Evolutionary conservation across 306 rosid genomes (phyloP), one percentile per base, ranked within the genome.

Genomic region (Geum urbanum): DNA sequence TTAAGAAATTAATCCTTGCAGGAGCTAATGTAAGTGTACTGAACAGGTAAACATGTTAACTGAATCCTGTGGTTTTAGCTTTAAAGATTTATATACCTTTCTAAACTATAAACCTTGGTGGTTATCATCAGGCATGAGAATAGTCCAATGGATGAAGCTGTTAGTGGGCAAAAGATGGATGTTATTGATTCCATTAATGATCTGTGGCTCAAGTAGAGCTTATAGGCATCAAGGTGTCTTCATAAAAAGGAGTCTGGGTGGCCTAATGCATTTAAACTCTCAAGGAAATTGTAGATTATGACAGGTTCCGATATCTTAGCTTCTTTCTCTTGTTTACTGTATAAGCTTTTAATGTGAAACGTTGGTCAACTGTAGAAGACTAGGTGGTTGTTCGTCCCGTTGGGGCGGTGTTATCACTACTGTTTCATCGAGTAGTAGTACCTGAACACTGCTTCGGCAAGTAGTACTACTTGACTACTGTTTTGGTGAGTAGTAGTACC

Each of bases 121-220:
- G 15, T 72, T 57, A 11, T 70, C 72, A 43, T 66, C 87, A 92
- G 97, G 75, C 79, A 90, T 32, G 98, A 90, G 76, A 87, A 83
- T 79, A 90, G 92, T 67, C 98, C 98, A 47, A 70, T 94, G 85
- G 97, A 94, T 74, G 97, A 94, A 81, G 97, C 95, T 51, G 82
- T 85, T 76, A 86, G 79, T 66, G 68, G 80, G 61, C 88, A 86
- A 22, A 84, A 88, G 71, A 80, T 84, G 83, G 88, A 80, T 64
- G 89, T 94, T 69, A 73, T 90, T 68, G 96, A 90, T 66, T 96
- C 97, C 4, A 82, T 90, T 53, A 88, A 88, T 74, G 85, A 84
- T 88, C 95, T 9, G 94, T 77, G 16, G 96, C 96, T 57, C 75
- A 78, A 54, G 71, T 83, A 66, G 98, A 94, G 74, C 92, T 90